Evolutionary conservation across 805 yeast species (phyloP), one percentile per base, ranked within the genome.

Genomic region (Ogataea wickerhamii): DNA sequence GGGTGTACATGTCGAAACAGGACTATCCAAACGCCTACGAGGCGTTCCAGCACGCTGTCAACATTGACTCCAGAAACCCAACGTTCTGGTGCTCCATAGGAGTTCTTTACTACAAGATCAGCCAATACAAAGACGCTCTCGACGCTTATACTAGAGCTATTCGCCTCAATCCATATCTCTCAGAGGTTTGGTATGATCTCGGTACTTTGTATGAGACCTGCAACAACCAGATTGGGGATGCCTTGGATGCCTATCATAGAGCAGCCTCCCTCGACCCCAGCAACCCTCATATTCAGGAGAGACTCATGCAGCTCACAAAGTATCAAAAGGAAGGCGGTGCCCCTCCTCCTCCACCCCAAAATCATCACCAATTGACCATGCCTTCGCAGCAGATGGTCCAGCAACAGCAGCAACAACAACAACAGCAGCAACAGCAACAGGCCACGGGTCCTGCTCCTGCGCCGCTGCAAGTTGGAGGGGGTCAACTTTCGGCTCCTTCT

Each of bases 61-160:
- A 93, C 62, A 76, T 96, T 47, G 98, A 93, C 63, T 83, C 95
- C 26, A 76, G 97, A 60, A 93, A 93, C 62, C 98, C 98, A 41
- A 93, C 97, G 1, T 93, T 93, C 70, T 93, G 98, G 98, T 85
- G 94, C 52, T 82, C 89, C 23, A 84, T 85, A 55, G 98, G 98
- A 60, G 98, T 93, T 12, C 72, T 93, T 41, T 93, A 93, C 66
- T 93, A 91, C 64, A 97, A 93, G 65, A 91, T 93, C 43, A 80
- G 93, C 40, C 98, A 93, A 67, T 93, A 87, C 66, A 74, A 96
- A 40, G 98, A 93, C 60, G 98, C 98, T 2, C 70, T 93, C 47
- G 98, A 93, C 61, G 98, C 98, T 12, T 93, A 93, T 66, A 89
- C 98, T 6, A 73, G 98, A 39, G 98, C 98, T 8, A 93, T 93